Conservation (phyloP, 495 filamentous ascomycete genomes). For the Penicillium verhagenii region DNA sequence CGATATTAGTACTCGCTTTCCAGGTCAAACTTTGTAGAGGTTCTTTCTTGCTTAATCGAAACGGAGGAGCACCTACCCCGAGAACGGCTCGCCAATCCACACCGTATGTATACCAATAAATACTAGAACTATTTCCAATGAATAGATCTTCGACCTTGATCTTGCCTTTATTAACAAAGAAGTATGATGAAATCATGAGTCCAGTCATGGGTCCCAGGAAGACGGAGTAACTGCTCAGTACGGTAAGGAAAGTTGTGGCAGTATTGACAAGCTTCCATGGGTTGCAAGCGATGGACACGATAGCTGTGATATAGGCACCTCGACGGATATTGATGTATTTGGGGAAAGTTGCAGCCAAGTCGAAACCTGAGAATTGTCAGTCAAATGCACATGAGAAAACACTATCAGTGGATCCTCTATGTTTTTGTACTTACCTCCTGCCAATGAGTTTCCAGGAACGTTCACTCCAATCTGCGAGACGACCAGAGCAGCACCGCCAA, state of each 20-base stretch:
- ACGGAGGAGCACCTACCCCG: constrained; percentile 17
- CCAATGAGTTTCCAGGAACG: constrained; percentile 37
- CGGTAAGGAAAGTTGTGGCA: constrained; percentile 46
- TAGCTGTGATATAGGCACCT: constrained; percentile 40
- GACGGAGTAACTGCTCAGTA: constrained; percentile 48
- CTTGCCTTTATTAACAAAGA: constrained; percentile 34
- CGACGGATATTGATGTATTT: constrained; percentile 51
- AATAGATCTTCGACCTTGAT: constrained; percentile 44
- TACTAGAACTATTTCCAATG: constrained; percentile 22
- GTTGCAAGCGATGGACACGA: constrained; percentile 47
- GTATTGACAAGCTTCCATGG: constrained; percentile 53
- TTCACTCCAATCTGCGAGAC: constrained; percentile 33
- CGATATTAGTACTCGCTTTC: neutral
- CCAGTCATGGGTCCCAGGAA: constrained; percentile 49
- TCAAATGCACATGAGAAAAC: too few relatives aligned
- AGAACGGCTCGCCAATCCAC: constrained; percentile 44
- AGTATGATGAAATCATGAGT: constrained; percentile 41
- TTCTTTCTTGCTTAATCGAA: too few relatives aligned
- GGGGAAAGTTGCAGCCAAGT: constrained; percentile 45
- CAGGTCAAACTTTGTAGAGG: too few relatives aligned
- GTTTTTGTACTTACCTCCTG: constrained; percentile 34
- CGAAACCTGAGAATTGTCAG: constrained; percentile 23
- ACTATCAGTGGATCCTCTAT: too few relatives aligned
- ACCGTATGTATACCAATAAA: constrained; percentile 42
- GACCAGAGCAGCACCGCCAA: constrained; percentile 40